Evolutionary conservation across 352 stramenopile species (phyloP).

Genomic region (Globisporangium sylvaticum): DNA sequence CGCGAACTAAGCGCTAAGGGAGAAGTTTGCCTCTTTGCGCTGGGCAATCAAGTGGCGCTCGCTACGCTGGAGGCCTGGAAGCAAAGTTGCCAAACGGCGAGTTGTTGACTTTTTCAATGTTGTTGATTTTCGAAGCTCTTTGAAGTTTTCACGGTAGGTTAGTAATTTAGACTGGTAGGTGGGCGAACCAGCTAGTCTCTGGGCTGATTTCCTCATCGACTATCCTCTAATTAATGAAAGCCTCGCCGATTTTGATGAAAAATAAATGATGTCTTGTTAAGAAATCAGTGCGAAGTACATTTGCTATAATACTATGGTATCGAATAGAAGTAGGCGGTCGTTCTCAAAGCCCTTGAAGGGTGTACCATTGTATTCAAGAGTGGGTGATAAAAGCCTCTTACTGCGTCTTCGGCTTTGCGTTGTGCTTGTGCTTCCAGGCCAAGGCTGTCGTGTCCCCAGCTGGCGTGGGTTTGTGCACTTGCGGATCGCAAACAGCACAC

Average conservation of each 20-base stretch:
- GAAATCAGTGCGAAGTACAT: too few species aligned
- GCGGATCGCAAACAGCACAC: conserved; percentile 39
- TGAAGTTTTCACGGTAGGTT: background rate
- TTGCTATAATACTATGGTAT: background rate
- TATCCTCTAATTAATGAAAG: background rate
- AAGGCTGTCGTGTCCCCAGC: conserved; percentile 49
- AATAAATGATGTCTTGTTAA: too few species aligned
- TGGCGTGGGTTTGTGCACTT: conserved; percentile 44
- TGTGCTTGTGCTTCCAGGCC: conserved; percentile 50
- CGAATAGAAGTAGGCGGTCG: background rate
- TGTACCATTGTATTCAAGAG: background rate
- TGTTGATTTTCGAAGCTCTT: background rate
- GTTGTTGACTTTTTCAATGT: background rate
- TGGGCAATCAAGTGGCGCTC: background rate
- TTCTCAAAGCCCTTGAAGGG: background rate
- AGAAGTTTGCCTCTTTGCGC: background rate
- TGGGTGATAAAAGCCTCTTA: background rate
- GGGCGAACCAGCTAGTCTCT: too few species aligned
- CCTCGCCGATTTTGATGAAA: background rate
- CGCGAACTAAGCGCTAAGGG: background rate
- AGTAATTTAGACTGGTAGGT: background rate
- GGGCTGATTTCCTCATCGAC: too few species aligned
- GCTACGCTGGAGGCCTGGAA: background rate
- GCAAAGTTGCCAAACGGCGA: background rate
- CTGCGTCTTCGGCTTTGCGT: background rate